phyloP scores from a whole-genome alignment of 352 stramenopile genomes.

The Phytophthora cryptogea region DNA sequence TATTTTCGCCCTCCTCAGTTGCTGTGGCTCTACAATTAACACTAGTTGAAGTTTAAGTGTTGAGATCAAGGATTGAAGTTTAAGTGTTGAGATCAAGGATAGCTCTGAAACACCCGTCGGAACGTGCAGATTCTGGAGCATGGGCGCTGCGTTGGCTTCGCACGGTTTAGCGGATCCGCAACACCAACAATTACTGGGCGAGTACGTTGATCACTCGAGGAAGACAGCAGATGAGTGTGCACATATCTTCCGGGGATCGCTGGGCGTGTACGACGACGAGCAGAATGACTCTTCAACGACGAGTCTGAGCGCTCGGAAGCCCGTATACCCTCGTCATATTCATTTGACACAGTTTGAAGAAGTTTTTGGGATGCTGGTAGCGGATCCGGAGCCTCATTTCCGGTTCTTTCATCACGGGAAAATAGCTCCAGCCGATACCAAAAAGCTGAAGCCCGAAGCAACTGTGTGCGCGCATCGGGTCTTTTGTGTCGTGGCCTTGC shows the following conservation, averaged over 20 bases:
- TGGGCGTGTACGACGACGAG: conserved; percentile 35
- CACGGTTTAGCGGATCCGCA: conserved; percentile 20
- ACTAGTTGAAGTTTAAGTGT: conserved; percentile 14
- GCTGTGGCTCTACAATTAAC: conserved; percentile 1
- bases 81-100: conserved; percentile 10
- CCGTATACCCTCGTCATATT: conserved; percentile 52
- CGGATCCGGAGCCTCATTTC: conserved; percentile 69
- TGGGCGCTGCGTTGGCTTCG: conserved; percentile 40
- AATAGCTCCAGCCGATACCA: conserved; percentile 17
- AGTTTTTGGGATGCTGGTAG: conserved; percentile 74
- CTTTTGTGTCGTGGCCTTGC: conserved; percentile 59
- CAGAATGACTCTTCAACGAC: conserved; percentile 5
- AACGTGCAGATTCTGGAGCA: background rate
- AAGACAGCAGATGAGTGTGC: conserved; percentile 61
- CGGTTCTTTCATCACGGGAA: conserved; percentile 53
- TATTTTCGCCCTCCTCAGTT: conserved; percentile 5
- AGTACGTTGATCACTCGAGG: conserved; percentile 58
- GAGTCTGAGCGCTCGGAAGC: conserved; percentile 17
- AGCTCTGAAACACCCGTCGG: conserved; percentile 19
- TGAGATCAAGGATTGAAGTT: too few relatives aligned
- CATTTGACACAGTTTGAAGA: conserved; percentile 66
- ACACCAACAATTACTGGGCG: conserved; percentile 50
- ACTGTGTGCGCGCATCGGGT: conserved; percentile 57
- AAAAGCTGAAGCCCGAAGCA: conserved; percentile 14
- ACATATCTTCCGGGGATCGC: conserved; percentile 48